Base-by-base conservation (phyloP, 1,284 basidiomycete genomes). In the Sporisorium graminicola region DNA sequence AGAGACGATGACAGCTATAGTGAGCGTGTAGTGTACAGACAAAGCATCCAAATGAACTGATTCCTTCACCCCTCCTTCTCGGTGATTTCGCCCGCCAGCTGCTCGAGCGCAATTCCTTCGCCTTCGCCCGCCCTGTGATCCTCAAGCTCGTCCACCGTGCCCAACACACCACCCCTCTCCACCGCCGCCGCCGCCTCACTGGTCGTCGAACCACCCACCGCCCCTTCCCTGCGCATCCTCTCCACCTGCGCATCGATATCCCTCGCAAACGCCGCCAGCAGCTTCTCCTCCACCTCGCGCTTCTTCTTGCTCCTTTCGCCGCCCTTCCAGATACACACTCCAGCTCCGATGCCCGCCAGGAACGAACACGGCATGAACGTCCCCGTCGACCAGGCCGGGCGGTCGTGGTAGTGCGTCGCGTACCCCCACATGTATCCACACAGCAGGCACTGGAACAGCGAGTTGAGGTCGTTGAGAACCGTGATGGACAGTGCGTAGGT, bases 301-400 rank as follows among this genome's bases (percentile, higher is more conserved):
- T 90, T 90, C 68, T 93, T 91, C 84, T 92, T 93, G n/a, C 93
- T 93, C 80, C 90, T 89, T 76, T 90, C 88, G 5, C 91, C 90
- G 33, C 93, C 93, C 78, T 89, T 88, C 89, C 91, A 93, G 77
- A 94, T 94, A 56, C 92, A 87, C 13, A 94, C 87, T 7, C 89
- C 92, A 1, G 93, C 90, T 13, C 86, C 86, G 58, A 95, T 94
- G 53, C 92, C 93, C 65, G 92, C 92, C 2, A 92, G 86, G 87
- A 94, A 94, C 27, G 90, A 89, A 1, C 88, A 87, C 0, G 92
- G 92, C 64, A 95, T 93, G 7, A 94, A 89, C 22, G 87, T 88
- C 0, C 90, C 92, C 6, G 88, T 89, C 10, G 87, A 87, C 88
- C 88, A 88, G 4, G 88, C 85, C 8, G 88, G 88, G 33, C 88